phyloP scores from a whole-genome alignment of 352 stramenopile species.

The Phytophthora citricola region DNA sequence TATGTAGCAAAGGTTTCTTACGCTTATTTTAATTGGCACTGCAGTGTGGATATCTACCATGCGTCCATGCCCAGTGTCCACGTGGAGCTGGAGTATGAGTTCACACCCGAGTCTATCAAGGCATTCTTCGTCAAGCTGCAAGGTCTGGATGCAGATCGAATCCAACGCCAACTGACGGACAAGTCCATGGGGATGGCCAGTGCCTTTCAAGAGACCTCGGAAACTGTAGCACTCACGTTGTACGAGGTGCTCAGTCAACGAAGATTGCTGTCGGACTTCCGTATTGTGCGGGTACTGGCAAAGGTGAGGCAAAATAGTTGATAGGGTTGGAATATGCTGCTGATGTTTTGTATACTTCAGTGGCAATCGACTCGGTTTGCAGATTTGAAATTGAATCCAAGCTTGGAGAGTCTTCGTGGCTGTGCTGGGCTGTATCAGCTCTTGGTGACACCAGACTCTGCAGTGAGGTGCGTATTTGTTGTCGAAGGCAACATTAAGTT shows the following conservation, averaged over 20 bases:
- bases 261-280: conserved; percentile 83
- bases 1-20: conserved; percentile 6
- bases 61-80: conserved; percentile 74
- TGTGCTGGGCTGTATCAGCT: conserved; percentile 79
- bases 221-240: conserved; percentile 52
- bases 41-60: conserved; percentile 88
- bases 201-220: conserved; percentile 35
- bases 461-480: conserved; percentile 56
- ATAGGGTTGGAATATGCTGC: neutral
- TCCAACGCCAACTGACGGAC: conserved; percentile 59
- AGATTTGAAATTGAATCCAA: conserved; percentile 45
- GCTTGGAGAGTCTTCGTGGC: conserved; percentile 56
- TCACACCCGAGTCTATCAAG: conserved; percentile 72
- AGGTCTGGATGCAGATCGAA: conserved; percentile 71
- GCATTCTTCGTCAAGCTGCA: conserved; percentile 82
- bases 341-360: conserved; percentile 27
- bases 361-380: conserved; percentile 51
- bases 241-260: conserved; percentile 85
- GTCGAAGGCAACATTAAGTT: no score
- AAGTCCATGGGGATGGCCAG: conserved; percentile 29
- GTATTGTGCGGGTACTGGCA: conserved; percentile 75
- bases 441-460: conserved; percentile 80
- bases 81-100: conserved; percentile 81
- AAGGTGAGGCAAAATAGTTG: conserved; percentile 40
- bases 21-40: neutral